These are phyloP conservation scores for Westerdykella ornata DNA, from an alignment of 2,329 filamentous ascomycete genomes.

Conservation along the genomic window DNA sequence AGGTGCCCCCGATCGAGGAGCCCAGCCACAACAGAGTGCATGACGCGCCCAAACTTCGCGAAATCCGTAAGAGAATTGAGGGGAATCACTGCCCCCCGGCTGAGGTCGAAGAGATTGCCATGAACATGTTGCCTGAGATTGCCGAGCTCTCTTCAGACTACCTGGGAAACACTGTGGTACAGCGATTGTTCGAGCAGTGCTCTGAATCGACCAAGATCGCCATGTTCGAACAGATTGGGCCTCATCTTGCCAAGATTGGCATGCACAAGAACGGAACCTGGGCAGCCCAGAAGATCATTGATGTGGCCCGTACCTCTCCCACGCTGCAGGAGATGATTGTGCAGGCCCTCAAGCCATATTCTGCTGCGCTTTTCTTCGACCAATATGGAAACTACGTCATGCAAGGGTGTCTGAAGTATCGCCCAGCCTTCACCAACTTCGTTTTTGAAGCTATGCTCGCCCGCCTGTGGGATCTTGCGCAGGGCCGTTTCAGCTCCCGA, in stretches of 20 bases:
- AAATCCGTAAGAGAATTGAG: slow-evolving; percentile 96
- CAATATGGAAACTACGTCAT: slow-evolving; percentile 98
- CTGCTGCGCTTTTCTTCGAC: slow-evolving; percentile 86
- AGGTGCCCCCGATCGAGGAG: slow-evolving; percentile 85
- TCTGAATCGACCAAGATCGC: slow-evolving; percentile 83
- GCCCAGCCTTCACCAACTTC: slow-evolving; percentile 82
- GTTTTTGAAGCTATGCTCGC: slow-evolving; percentile 97
- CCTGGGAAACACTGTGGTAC: slow-evolving; percentile 96
- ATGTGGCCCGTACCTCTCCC: slow-evolving; percentile 76
- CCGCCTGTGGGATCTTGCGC: slow-evolving; percentile 85
- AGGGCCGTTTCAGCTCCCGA: slow-evolving; percentile 88
- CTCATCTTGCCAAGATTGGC: slow-evolving; percentile 91
- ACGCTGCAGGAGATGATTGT: slow-evolving; percentile 79
- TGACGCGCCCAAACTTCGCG: slow-evolving; percentile 87
- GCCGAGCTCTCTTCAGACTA: slow-evolving; percentile 94
- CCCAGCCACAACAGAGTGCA: slow-evolving; percentile 83
- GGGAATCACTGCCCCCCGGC: slow-evolving; percentile 79
- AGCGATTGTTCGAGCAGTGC: slow-evolving; percentile 96
- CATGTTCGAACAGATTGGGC: slow-evolving; percentile 82
- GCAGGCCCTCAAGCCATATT: slow-evolving; percentile 76
- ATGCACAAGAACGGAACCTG: slow-evolving; percentile 99
- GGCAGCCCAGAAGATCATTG: slow-evolving; percentile 99
- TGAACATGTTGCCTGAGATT: slow-evolving; percentile 93
- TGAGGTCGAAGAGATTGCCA: slow-evolving; percentile 87
- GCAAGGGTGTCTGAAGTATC: slow-evolving; percentile 92